These are phyloP conservation scores for Litsea cubeba DNA, from an alignment of 164 flowering plant genomes.

Conservation along the genomic window DNA sequence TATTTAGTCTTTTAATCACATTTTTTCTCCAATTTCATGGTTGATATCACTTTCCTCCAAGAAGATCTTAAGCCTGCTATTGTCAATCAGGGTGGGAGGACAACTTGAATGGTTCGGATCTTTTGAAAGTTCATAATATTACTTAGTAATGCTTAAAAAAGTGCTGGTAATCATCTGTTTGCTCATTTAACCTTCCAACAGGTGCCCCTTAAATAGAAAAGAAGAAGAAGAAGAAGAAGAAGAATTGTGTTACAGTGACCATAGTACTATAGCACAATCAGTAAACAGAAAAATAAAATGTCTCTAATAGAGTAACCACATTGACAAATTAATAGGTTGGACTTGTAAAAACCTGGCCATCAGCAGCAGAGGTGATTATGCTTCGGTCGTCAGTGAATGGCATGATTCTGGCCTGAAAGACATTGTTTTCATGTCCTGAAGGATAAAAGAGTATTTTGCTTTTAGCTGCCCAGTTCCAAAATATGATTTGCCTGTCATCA, in stretches of 20 bases:
- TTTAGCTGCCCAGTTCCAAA: conserved; percentile 57
- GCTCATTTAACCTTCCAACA: no score
- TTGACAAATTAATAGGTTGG: background rate
- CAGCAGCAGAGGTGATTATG: conserved; percentile 61
- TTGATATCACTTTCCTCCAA: no score
- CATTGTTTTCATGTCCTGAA: conserved; percentile 58
- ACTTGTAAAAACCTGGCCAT: conserved; percentile 55
- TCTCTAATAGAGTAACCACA: background rate
- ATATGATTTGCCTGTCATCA: conserved; percentile 52
- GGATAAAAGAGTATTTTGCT: conserved; percentile 32
- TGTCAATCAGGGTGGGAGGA: no score
- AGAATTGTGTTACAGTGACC: background rate
- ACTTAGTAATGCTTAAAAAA: no score
- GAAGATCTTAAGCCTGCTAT: no score
- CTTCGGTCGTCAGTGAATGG: conserved; percentile 60
- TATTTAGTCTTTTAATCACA: no score
- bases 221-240: background rate
- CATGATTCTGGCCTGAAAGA: conserved; percentile 60
- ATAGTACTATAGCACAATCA: background rate
- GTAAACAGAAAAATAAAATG: background rate
- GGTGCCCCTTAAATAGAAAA: background rate
- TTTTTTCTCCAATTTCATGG: no score
- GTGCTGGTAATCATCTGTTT: no score
- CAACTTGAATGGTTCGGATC: no score
- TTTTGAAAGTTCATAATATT: no score